Conservation (phyloP, 345 rosid genomes). For the Fremontodendron californicum region DNA sequence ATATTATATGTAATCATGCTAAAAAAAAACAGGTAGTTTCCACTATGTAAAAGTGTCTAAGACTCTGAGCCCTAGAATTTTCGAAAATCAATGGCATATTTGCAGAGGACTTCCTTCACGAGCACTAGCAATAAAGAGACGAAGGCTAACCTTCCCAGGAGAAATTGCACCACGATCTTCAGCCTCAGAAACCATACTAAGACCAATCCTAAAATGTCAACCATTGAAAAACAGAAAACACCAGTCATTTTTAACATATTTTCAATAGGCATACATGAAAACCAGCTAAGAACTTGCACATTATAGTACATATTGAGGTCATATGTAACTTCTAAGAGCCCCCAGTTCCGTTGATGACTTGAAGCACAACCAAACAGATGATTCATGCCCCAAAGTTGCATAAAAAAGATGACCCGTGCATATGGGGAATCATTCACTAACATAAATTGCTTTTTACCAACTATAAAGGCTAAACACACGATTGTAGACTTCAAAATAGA, state of each 20-base stretch:
- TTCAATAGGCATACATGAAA: conserved; percentile 7
- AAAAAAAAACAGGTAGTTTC: neutral
- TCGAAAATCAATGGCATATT: neutral
- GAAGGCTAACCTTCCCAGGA: conserved; percentile 64
- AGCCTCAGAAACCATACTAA: conserved; percentile 78
- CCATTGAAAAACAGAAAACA: neutral
- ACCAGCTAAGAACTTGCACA: neutral
- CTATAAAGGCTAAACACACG: neutral
- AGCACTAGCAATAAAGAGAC: conserved; percentile 8
- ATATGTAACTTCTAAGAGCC: neutral
- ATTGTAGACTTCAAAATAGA: neutral
- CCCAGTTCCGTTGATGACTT: neutral
- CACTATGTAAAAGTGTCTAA: neutral
- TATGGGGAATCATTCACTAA: neutral
- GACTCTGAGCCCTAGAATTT: neutral
- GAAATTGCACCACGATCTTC: conserved; percentile 76
- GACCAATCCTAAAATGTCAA: conserved; percentile 60
- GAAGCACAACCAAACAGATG: neutral
- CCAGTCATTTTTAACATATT: neutral
- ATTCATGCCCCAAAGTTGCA: conserved; percentile 4
- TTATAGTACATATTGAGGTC: neutral
- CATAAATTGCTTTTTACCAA: neutral
- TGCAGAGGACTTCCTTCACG: neutral
- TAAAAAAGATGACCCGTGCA: neutral
- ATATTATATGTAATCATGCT: neutral